Evolutionary conservation across 768 basidiomycete species (phyloP).

Genomic region (Amanita inopinata): DNA sequence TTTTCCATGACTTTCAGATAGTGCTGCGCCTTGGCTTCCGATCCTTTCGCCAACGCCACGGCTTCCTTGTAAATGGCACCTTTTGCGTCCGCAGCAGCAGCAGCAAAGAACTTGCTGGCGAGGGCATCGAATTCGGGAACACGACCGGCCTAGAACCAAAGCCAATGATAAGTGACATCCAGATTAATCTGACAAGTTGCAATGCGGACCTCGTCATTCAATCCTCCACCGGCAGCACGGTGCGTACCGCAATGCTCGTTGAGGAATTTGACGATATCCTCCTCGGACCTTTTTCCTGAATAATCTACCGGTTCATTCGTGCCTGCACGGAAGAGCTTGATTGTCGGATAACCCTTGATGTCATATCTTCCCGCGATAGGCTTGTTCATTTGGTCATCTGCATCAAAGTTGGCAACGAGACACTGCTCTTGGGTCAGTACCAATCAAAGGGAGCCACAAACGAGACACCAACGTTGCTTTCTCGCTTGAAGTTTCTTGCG

Average conservation of each 20-base stretch:
- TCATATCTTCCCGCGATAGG: constrained; percentile 62
- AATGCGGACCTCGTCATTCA: constrained; percentile 52
- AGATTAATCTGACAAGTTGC: constrained; percentile 8
- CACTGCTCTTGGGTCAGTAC: constrained; percentile 41
- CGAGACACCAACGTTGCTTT: constrained; percentile 49
- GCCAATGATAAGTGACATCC: constrained; percentile 7
- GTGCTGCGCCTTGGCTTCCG: constrained; percentile 52
- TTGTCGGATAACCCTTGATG: constrained; percentile 79
- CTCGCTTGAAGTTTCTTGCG: constrained; percentile 67
- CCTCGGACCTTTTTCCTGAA: constrained; percentile 59
- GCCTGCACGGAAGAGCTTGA: constrained; percentile 87
- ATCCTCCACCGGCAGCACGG: constrained; percentile 72
- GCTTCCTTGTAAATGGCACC: constrained; percentile 62
- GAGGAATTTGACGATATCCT: constrained; percentile 68
- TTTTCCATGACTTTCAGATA: constrained; percentile 92
- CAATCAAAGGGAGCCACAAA: neutral
- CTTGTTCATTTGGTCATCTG: constrained; percentile 74
- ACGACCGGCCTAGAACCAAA: constrained; percentile 62
- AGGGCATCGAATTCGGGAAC: constrained; percentile 66
- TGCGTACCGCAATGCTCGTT: constrained; percentile 84
- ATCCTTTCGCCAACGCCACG: constrained; percentile 34
- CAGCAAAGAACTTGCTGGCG: constrained; percentile 65
- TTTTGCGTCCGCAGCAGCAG: constrained; percentile 45
- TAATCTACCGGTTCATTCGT: constrained; percentile 58
- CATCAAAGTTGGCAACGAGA: constrained; percentile 85